Evolutionary conservation across 257 asterid species (phyloP), one percentile per base, ranked within the genome.

Genomic region (Solanum appendiculatum): DNA sequence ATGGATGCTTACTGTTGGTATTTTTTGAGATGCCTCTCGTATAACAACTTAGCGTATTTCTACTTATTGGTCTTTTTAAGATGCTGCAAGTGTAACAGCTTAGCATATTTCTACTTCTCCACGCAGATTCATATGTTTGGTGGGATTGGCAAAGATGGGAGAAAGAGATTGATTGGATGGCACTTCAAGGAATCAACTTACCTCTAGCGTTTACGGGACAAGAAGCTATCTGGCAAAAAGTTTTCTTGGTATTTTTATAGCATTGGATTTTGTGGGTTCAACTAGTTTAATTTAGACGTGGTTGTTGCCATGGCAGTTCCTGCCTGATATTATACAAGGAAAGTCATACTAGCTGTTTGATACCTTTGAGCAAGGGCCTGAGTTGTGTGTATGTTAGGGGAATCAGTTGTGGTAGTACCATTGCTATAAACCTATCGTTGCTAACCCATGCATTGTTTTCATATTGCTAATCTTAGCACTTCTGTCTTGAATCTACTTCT

Each of bases 81-180:
- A 82, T 88, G 60, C 86, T 68, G 75, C 88, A 86, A 81, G 85
- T 87, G 83, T 64, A 70, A 86, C 86, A 86, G 89, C 88, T 89
- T 87, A 87, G 39, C 86, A 48, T 70, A 83, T 37, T 27, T 86
- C 33, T 74, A 33, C 39, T 66, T 85, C 85, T 64, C 84, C 86
- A 74, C 86, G 90, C 96, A 97, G 99, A 95, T 93, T 97, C 99
- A 63, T 97, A 92, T 91, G 99, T 94, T 88, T 97, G 99, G 99
- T 97, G 99, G 99, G 95, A 94, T 88, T 97, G 99, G 99, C 92
- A 90, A 92, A 95, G 99, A 93, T 95, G 99, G 99, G 99, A 97
- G 92, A 97, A 95, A 89, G 99, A 97, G 92, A 92, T 97, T 42
- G 99, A 97, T 84, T 97, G 99, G 99, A 97, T 97, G 99, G 96